Base-by-base conservation (phyloP, 2,329 filamentous ascomycete genomes). In the Pyrenochaeta sp. region DNA sequence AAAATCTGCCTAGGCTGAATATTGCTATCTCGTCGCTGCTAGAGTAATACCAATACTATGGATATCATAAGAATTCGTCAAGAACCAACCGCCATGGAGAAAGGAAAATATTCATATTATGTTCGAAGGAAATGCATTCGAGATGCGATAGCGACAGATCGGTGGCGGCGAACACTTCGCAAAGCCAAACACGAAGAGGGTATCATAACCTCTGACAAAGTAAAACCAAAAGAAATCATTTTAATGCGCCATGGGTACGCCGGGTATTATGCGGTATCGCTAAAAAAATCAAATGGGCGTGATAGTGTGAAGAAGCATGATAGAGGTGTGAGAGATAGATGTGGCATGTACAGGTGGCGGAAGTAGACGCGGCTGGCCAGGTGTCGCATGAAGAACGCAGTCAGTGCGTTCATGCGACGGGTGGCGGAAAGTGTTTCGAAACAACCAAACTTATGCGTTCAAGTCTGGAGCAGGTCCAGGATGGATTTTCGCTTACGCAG, bases 401-500 rank as follows among this genome's bases (percentile, higher is more conserved):
- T 48, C 41, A 48, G 41, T 42, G 44, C 39, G 44, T 55, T 48
- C 29, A 52, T 53, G 48, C 51, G 41, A 34, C 27, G 27, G 24
- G 27, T 22, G 27, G 36, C 31, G 46, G 34, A 35, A 18, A 32
- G 29, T 18, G 43, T 40, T 49, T 54, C 42, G 55, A 57, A 61
- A 60, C 51, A 53, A 40, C 44, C 17, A 37, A 20, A 28, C 21
- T 23, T 18, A 41, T 40, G 50, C 34, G 20, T 28, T 31, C 19
- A 13, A n/a, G 11, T 35, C 32, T 51, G 51, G 14, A 62, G 40
- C 34, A 71, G 55, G 37, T 68, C 67, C 65, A 72, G 68, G 18
- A 70, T 47, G 24, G 67, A 70, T 49, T 68, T 71, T 30, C 69
- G 58, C 58, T 71, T 71, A 28, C 59, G 61, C 21, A 72, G 27